phyloP scores from a whole-genome alignment of 139 green algal genomes.

The Coelastrella sp. region DNA sequence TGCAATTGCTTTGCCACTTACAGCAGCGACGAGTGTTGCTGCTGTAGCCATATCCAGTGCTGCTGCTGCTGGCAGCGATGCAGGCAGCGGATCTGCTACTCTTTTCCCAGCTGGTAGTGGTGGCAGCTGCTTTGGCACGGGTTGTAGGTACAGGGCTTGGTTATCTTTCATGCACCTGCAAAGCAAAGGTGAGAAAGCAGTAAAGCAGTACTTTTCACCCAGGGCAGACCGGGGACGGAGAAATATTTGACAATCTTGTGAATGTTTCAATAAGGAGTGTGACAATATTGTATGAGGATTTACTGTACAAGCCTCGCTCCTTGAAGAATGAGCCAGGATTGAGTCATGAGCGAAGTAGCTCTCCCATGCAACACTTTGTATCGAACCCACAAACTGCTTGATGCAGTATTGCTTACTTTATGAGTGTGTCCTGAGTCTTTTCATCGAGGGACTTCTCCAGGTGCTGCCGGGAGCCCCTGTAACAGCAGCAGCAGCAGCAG shows the following conservation, averaged over 20 bases:
- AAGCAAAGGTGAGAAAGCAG: not conserved
- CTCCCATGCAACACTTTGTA: not conserved
- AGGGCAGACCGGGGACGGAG: too few relatives aligned
- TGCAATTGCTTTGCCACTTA: not conserved
- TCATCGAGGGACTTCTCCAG: not conserved
- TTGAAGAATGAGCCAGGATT: too few relatives aligned
- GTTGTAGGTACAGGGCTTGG: not conserved
- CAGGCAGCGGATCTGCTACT: not conserved
- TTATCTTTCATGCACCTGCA: conserved; percentile 26
- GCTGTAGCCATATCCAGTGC: not conserved
- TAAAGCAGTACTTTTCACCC: too few relatives aligned
- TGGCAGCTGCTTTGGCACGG: conserved; percentile 24
- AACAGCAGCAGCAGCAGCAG: not conserved
- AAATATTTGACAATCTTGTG: too few relatives aligned
- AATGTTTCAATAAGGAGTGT: too few relatives aligned
- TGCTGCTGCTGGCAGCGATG: conserved; percentile 19
- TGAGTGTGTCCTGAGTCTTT: conserved; percentile 12
- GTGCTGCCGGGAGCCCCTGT: not conserved
- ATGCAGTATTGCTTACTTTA: not conserved
- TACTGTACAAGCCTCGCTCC: too few relatives aligned
- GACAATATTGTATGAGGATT: too few relatives aligned
- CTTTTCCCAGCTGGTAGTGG: not conserved
- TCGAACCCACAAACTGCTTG: not conserved
- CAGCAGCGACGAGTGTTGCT: not conserved
- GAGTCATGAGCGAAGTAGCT: too few relatives aligned